Conservation (phyloP, 2,329 filamentous ascomycete genomes). For the Proliferodiscus dingleyae region DNA sequence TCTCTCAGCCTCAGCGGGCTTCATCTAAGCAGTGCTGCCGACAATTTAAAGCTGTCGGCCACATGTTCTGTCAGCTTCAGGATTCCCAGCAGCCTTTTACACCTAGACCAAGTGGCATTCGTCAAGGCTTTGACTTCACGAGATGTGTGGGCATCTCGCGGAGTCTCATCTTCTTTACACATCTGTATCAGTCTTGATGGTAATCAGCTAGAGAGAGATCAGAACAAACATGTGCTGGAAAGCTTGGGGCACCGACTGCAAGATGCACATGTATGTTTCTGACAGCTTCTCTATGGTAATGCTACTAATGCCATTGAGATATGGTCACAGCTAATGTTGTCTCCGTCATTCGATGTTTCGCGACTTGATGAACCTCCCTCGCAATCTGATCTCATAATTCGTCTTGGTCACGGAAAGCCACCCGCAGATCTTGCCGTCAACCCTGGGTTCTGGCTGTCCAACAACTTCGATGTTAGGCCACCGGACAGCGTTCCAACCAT, state of each 20-base stretch:
- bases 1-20: constrained; percentile 15
- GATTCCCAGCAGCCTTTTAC: constrained; percentile 1
- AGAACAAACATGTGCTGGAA: constrained; percentile 8
- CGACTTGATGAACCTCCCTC: not conserved
- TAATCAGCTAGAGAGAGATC: constrained; percentile 4
- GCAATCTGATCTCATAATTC: constrained; percentile 14
- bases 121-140: constrained; percentile 19
- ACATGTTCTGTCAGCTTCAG: constrained; percentile 8
- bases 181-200: constrained; percentile 18
- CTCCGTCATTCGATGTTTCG: constrained; percentile 13
- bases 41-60: constrained; percentile 16
- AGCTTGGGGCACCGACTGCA: constrained; percentile 15
- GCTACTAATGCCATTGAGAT: constrained; percentile 18
- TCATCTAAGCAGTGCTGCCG: constrained; percentile 7
- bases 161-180: constrained; percentile 18
- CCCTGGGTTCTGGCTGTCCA: constrained; percentile 7
- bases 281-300: not conserved
- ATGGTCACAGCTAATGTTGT: constrained; percentile 25
- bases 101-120: constrained; percentile 1
- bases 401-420: constrained; percentile 15
- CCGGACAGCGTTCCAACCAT: constrained; percentile 16
- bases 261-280: constrained; percentile 19
- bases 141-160: constrained; percentile 22
- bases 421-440: not conserved
- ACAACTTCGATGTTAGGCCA: constrained; percentile 15